Evolutionary conservation across 2,329 filamentous ascomycete species (phyloP).

Genomic region (Fusarium abutilonis): DNA sequence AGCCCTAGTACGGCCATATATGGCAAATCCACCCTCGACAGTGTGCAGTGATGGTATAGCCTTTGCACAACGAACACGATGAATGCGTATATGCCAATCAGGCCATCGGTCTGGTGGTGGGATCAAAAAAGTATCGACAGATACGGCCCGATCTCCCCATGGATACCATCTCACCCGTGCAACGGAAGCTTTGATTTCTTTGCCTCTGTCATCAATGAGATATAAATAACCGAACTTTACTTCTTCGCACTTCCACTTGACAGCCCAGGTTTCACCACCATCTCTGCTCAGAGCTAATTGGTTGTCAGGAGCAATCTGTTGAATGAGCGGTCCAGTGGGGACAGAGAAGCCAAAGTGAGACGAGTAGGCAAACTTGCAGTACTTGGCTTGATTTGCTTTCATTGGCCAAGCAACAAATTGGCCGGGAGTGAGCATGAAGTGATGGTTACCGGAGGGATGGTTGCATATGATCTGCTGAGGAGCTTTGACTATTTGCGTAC

Average conservation of each 20-base stretch:
- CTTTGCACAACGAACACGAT: conserved; percentile 20
- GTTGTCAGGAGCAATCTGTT: conserved; percentile 51
- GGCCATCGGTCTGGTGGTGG: conserved; percentile 48
- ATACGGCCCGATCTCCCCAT: conserved; percentile 44
- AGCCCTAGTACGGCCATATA: conserved; percentile 4
- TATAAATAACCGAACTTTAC: background rate
- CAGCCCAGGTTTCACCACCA: conserved; percentile 46
- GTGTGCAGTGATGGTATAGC: conserved; percentile 10
- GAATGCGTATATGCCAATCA: conserved; percentile 48
- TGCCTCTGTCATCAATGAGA: background rate
- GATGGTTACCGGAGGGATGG: conserved; percentile 48
- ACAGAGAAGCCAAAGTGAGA: conserved; percentile 59
- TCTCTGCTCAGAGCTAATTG: conserved; percentile 47
- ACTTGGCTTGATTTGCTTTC: conserved; percentile 57
- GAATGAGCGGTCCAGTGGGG: conserved; percentile 50
- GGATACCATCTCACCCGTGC: conserved; percentile 36
- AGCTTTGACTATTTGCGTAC: conserved; percentile 18
- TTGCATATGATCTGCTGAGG: conserved; percentile 59
- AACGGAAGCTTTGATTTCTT: background rate
- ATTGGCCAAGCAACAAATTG: conserved; percentile 53
- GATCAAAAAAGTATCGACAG: conserved; percentile 44
- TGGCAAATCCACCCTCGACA: conserved; percentile 38
- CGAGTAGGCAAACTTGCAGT: conserved; percentile 60
- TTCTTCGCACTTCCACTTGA: conserved; percentile 44
- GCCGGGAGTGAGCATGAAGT: conserved; percentile 55